Evolutionary conservation across 164 flowering plant genomes (phyloP).

Genomic region (Nelumbo lutea): DNA sequence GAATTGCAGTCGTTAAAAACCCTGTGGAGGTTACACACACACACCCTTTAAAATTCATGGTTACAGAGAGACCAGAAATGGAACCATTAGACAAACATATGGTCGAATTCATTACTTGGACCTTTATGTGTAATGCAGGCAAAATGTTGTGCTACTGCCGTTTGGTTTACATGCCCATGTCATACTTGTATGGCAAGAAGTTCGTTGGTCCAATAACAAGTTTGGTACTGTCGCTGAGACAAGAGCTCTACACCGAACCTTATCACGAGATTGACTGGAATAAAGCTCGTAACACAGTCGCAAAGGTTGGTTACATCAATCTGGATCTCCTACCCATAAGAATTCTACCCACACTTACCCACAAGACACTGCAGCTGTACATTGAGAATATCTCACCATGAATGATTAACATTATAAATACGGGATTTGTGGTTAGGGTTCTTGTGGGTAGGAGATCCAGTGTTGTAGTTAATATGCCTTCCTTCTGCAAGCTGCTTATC

Average conservation of each 20-base stretch:
- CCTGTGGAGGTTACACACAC: too few species aligned
- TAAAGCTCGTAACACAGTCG: conserved; percentile 34
- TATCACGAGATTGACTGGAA: conserved; percentile 48
- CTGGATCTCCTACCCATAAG: background rate
- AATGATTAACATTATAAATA: too few species aligned
- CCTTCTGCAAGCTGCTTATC: too few species aligned
- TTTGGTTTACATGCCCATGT: conserved; percentile 30
- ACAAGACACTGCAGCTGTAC: background rate
- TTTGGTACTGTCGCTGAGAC: conserved; percentile 26
- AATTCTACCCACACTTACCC: too few species aligned
- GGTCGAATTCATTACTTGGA: background rate
- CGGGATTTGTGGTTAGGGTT: too few species aligned
- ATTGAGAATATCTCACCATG: background rate
- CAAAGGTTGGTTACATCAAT: conserved; percentile 35
- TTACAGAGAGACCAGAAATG: background rate
- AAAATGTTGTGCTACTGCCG: conserved; percentile 36
- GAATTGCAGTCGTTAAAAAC: background rate
- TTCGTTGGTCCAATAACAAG: conserved; percentile 48
- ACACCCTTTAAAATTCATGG: too few species aligned
- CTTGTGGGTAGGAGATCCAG: background rate
- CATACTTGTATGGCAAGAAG: conserved; percentile 38
- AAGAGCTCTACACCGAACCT: conserved; percentile 35
- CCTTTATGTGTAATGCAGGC: conserved; percentile 13
- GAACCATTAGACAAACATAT: background rate
- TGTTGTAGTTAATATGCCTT: background rate